phyloP scores from a whole-genome alignment of 2,329 filamentous ascomycete species.

The Fusarium devonianum region DNA sequence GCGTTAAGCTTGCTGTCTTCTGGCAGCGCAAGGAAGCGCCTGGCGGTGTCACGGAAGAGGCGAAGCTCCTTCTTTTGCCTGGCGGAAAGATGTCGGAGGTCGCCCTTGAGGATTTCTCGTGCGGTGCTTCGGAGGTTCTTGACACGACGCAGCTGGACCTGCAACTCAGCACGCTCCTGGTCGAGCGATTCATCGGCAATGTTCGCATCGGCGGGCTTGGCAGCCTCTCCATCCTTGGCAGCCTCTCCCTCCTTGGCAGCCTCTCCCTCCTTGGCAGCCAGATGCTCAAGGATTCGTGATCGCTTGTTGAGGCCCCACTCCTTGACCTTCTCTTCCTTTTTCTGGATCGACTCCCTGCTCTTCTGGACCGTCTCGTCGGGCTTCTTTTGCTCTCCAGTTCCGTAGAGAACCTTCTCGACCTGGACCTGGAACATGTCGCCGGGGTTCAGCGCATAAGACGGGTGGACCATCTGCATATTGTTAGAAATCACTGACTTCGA shows the following conservation, averaged over 20 bases:
- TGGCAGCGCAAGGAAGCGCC: constrained; percentile 62
- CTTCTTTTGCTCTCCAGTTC: constrained; percentile 78
- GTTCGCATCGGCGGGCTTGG: constrained; percentile 30
- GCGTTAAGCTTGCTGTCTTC: constrained; percentile 42
- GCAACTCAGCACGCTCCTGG: constrained; percentile 33
- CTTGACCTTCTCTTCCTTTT: constrained; percentile 39
- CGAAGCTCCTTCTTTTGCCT: constrained; percentile 80
- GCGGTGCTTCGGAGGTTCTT: constrained; percentile 44
- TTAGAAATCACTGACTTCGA: constrained; percentile 7
- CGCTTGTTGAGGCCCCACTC: constrained; percentile 30
- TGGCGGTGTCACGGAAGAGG: constrained; percentile 71
- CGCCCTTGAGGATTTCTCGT: constrained; percentile 49
- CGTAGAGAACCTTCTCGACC: constrained; percentile 84
- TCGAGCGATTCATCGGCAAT: constrained; percentile 26
- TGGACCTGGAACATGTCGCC: constrained; percentile 99
- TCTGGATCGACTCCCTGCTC: constrained; percentile 41
- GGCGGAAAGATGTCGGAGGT: constrained; percentile 63
- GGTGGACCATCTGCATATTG: constrained; percentile 78
- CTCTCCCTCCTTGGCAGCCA: constrained; percentile 34
- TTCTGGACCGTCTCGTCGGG: constrained; percentile 34
- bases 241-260: too few species aligned
- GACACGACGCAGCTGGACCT: constrained; percentile 36
- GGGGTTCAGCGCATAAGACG: constrained; percentile 92
- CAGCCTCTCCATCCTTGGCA: too few species aligned
- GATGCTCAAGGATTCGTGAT: constrained; percentile 25